A percentile compares a stretch with the other conserved stretches of the same genome.
These are phyloP conservation scores for Nitzschia inconspicua DNA, from an alignment of 108 stramenopile genomes.

Conservation along the genomic window DNA sequence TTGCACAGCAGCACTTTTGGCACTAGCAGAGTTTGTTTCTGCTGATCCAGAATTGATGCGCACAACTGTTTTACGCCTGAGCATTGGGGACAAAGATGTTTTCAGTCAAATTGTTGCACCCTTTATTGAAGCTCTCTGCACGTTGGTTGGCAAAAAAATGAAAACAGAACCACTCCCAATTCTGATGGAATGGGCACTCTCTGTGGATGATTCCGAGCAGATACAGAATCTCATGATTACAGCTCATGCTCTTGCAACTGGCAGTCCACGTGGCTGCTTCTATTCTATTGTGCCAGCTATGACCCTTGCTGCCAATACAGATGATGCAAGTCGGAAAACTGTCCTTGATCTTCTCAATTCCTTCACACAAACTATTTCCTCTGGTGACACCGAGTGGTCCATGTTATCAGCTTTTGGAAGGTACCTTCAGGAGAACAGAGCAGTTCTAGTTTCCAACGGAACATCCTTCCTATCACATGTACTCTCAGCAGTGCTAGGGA, in stretches of 20 bases:
- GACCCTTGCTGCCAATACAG: conserved; percentile 38
- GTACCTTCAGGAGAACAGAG: too few relatives aligned
- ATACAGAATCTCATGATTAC: conserved; percentile 35
- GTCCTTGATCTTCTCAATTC: conserved; percentile 38
- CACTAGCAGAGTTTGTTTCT: background rate
- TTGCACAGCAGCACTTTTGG: background rate
- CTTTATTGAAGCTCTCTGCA: conserved; percentile 7
- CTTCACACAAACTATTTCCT: too few relatives aligned
- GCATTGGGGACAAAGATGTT: background rate
- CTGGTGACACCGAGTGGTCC: too few relatives aligned
- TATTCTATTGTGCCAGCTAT: conserved; percentile 42
- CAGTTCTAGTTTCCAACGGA: too few relatives aligned
- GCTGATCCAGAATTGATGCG: background rate
- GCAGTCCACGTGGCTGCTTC: background rate
- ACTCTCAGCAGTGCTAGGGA: too few relatives aligned
- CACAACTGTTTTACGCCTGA: conserved; percentile 2
- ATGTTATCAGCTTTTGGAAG: too few relatives aligned
- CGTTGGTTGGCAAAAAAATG: background rate
- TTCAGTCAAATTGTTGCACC: background rate
- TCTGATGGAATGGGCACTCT: conserved; percentile 19
- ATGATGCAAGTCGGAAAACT: conserved; percentile 36
- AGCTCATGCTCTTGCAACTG: background rate
- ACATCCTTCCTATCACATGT: too few relatives aligned
- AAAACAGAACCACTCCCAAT: conserved; percentile 19
- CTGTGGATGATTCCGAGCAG: conserved; percentile 5